Evolutionary conservation across 345 rosid species (phyloP).

Genomic region (Citrus medica): DNA sequence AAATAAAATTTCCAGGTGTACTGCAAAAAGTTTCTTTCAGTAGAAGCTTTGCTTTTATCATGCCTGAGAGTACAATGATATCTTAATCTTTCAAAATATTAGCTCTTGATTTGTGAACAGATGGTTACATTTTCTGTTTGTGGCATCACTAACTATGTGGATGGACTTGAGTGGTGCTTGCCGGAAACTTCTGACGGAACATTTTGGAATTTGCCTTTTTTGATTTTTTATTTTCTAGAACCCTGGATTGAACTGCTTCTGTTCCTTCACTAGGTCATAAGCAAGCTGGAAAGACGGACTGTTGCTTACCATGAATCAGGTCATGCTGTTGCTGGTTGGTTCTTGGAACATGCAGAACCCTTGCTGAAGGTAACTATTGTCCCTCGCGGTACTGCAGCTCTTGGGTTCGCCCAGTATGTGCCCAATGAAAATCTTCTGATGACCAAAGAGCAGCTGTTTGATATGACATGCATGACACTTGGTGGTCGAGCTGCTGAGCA

Average conservation of each 20-base stretch:
- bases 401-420: constrained; percentile 57
- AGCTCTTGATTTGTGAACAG: background rate
- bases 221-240: background rate
- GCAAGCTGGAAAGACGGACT: constrained; percentile 47
- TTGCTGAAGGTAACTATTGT: constrained; percentile 57
- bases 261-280: constrained; percentile 30
- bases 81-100: background rate
- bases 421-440: constrained; percentile 49
- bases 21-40: background rate
- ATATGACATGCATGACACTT: constrained; percentile 54
- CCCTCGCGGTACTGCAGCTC: constrained; percentile 53
- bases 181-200: background rate
- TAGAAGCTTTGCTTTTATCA: background rate
- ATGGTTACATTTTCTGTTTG: background rate
- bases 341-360: constrained; percentile 57
- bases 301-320: constrained; percentile 66
- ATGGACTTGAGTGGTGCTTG: background rate
- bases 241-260: background rate
- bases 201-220: background rate
- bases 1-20: background rate
- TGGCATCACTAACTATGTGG: background rate
- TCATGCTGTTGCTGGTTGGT: constrained; percentile 59
- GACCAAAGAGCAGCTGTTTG: constrained; percentile 60
- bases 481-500: constrained; percentile 64
- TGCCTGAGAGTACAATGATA: background rate